Percentiles rank a stretch among this genome's conserved stretches.
Conservation (phyloP, 768 basidiomycete genomes). For the Hydnum rufescens region DNA sequence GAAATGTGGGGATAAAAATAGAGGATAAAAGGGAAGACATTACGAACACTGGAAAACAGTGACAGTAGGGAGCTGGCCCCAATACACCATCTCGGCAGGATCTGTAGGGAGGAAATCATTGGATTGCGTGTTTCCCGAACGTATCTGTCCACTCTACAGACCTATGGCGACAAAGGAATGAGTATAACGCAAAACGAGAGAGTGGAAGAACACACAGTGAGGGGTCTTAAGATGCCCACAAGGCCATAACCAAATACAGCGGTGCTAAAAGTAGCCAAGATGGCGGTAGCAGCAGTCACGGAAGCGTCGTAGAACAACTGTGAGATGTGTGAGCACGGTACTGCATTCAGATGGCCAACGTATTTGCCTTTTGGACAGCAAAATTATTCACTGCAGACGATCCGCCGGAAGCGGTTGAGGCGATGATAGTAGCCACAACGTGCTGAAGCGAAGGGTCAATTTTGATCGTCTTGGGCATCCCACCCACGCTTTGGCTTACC, state of each 20-base stretch:
- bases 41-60: constrained; percentile 7
- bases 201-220: constrained; percentile 22
- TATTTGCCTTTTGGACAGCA: constrained; percentile 30
- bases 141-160: too few species aligned
- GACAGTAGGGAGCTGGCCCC: constrained; percentile 9
- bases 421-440: constrained; percentile 34
- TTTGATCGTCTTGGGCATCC: not conserved
- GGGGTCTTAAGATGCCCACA: constrained; percentile 36
- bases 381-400: constrained; percentile 39
- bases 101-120: constrained; percentile 14
- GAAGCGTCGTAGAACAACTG: constrained; percentile 41
- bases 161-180: not conserved
- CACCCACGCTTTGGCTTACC: constrained; percentile 17
- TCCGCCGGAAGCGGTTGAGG: constrained; percentile 34
- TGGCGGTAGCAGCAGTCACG: constrained; percentile 33
- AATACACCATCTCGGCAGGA: constrained; percentile 11
- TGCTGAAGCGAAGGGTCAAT: constrained; percentile 23
- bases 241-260: constrained; percentile 31
- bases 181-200: not conserved
- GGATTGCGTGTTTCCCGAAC: too few species aligned
- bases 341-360: not conserved
- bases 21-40: not conserved
- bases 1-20: not conserved
- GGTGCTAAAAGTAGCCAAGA: constrained; percentile 28
- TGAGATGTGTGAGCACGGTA: not conserved